Evolutionary conservation across 2,329 filamentous ascomycete species (phyloP).

Genomic region (Stemphylium beticola): DNA sequence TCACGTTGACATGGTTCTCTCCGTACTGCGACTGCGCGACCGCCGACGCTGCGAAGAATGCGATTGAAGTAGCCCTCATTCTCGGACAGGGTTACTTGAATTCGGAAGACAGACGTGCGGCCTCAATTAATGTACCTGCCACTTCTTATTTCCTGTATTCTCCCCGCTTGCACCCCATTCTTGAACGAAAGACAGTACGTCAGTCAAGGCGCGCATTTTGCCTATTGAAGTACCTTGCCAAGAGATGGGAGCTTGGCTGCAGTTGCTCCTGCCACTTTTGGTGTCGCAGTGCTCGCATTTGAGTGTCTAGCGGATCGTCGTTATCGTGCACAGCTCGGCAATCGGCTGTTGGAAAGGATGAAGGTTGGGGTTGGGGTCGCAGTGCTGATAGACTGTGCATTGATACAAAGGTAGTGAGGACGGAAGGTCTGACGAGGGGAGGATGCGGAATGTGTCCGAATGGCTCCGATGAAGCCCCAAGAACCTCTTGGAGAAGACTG

Average conservation of each 20-base stretch:
- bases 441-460: no score
- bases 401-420: not conserved
- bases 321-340: conserved; percentile 4
- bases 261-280: conserved; percentile 23
- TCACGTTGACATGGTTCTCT: conserved; percentile 36
- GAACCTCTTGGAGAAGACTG: no score
- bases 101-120: not conserved
- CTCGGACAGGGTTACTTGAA: not conserved
- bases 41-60: conserved; percentile 19
- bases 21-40: conserved; percentile 39
- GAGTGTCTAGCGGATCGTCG: not conserved
- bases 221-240: conserved; percentile 26
- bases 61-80: not conserved
- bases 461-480: no score
- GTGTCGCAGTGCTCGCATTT: not conserved
- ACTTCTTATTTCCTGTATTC: conserved; percentile 1
- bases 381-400: not conserved
- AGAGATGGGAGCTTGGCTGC: conserved; percentile 20
- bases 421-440: no score
- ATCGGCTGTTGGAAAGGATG: not conserved
- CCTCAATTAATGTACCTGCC: not conserved
- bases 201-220: conserved; percentile 25
- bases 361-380: not conserved
- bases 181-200: conserved; percentile 24
- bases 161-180: conserved; percentile 1